Conservation (phyloP, 306 rosid genomes). For the Vicia sativa region DNA sequence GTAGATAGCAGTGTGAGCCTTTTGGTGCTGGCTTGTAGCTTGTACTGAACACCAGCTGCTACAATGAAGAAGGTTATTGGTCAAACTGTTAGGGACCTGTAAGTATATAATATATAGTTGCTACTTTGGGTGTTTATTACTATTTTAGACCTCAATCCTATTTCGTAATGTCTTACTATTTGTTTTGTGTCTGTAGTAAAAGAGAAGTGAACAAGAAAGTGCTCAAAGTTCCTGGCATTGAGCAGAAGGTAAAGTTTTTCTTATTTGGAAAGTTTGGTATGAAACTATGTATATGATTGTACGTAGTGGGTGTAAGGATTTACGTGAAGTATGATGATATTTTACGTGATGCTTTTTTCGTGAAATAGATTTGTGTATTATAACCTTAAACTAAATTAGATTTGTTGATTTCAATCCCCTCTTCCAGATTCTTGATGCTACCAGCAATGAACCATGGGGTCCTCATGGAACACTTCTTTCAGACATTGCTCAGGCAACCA, state of each 20-base stretch:
- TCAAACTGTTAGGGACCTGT: conserved; percentile 98
- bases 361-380: conserved; percentile 9
- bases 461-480: conserved; percentile 99
- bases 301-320: conserved; percentile 19
- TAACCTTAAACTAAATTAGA: conserved; percentile 21
- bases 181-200: conserved; percentile 63
- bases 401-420: background rate
- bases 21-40: conserved; percentile 43
- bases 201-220: conserved; percentile 96
- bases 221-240: conserved; percentile 95
- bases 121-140: conserved; percentile 26
- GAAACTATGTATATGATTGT: conserved; percentile 25
- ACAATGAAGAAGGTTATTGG: conserved; percentile 92
- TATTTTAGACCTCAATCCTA: conserved; percentile 23
- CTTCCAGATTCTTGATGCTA: conserved; percentile 91
- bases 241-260: conserved; percentile 75
- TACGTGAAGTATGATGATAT: conserved; percentile 8
- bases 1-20: conserved; percentile 39
- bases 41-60: conserved; percentile 41
- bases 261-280: conserved; percentile 25
- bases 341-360: background rate
- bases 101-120: conserved; percentile 42
- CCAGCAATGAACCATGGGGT: conserved; percentile 99
- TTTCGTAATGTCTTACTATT: conserved; percentile 31
- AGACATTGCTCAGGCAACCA: conserved; percentile 87